Base-by-base conservation (phyloP, 192 early-diverging fungal genomes). In the Thamnidium elegans region DNA sequence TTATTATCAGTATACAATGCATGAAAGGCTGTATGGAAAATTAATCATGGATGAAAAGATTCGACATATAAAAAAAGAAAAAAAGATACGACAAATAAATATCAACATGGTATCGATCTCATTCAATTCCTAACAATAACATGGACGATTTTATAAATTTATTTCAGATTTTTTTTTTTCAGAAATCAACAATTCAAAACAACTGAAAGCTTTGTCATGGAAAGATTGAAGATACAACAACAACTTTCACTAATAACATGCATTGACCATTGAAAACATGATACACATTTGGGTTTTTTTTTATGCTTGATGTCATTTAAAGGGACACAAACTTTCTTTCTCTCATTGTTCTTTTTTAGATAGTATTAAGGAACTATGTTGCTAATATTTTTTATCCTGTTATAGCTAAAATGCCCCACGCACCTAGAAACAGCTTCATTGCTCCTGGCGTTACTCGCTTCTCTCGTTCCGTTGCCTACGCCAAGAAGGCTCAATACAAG, bases 401-500 rank as follows among this genome's bases (percentile, higher is more conserved):
- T 56, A 44, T 21, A 71, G 62, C 55, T 77, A 77, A 65, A 69
- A 88, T 88, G 85, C 75, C 76, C 48, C 81, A 80, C 72, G 64
- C 86, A 78, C 82, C 89, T 69, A 85, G 88, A 73, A 95, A 93
- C 81, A 81, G 84, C 69, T 82, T 88, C 76, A 79, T 96, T 81
- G 87, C 84, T 75, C 89, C 90, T 60, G 94, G 94, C 66, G 84
- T 96, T 59, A 77, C 87, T 72, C 89, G 90, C 66, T 87, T 88
- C 75, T 89, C 90, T 71, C 92, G 94, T 75, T 90, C 91, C 32
- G 75, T 77, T 67, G 83, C 88, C 63, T 92, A 88, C 83, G 84
- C 90, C 75, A 90, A 90, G 86, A 90, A 90, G 81, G 94, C 87
- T 58, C 78, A 89, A 60, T 93, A 92, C 87, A 96, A 96, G 92